Percentiles rank a stretch among this genome's conserved stretches.
Evolutionary conservation across 441 rosid genomes (phyloP).

Genomic region (Brassica hybrid): DNA sequence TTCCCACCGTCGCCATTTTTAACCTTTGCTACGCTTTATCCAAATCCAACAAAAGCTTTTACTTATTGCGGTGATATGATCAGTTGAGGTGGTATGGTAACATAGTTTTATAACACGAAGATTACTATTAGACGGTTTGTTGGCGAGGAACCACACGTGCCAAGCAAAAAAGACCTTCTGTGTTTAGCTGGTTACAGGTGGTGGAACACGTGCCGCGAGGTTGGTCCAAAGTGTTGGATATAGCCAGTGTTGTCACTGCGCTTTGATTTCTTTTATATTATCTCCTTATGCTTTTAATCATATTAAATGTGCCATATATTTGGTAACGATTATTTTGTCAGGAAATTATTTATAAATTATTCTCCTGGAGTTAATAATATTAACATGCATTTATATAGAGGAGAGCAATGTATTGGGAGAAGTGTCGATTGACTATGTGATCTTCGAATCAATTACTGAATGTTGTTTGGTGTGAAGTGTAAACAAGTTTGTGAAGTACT

Average conservation of each 20-base stretch:
- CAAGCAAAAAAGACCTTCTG: constrained; percentile 11
- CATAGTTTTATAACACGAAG: constrained; percentile 10
- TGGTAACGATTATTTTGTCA: background rate
- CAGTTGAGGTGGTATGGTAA: constrained; percentile 28
- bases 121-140: constrained; percentile 3
- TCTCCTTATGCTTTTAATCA: constrained; percentile 19
- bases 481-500: background rate
- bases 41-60: background rate
- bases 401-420: background rate
- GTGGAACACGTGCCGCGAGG: constrained; percentile 58
- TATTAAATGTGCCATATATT: constrained; percentile 26
- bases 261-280: constrained; percentile 34
- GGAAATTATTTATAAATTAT: background rate
- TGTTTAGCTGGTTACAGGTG: constrained; percentile 60
- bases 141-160: constrained; percentile 49
- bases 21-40: background rate
- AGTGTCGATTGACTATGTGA: background rate
- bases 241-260: constrained; percentile 8
- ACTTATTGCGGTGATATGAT: background rate
- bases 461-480: background rate
- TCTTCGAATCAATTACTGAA: background rate
- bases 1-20: constrained; percentile 73
- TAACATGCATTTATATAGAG: background rate
- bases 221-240: constrained; percentile 7
- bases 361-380: background rate